These are phyloP conservation scores for Mycena alexandri DNA, from an alignment of 768 basidiomycete genomes.

Conservation along the genomic window DNA sequence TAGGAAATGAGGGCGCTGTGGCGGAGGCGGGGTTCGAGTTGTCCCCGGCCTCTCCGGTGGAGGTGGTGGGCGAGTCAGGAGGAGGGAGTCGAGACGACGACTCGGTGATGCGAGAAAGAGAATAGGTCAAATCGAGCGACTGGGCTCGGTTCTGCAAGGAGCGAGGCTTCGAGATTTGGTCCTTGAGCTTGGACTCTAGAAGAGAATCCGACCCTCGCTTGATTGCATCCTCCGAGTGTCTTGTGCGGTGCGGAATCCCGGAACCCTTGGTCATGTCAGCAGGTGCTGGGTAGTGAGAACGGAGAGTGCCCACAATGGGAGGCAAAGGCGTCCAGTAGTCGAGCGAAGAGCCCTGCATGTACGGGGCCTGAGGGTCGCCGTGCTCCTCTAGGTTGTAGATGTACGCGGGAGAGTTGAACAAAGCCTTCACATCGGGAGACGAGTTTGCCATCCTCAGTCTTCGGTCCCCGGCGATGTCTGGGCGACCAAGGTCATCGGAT, in stretches of 20 bases:
- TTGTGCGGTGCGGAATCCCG: slow-evolving; percentile 74
- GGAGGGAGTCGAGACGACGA: slow-evolving; percentile 69
- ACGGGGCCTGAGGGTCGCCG: slow-evolving; percentile 72
- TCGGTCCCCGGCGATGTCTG: slow-evolving; percentile 78
- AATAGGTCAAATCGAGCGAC: slow-evolving; percentile 88
- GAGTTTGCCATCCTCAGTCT: slow-evolving; percentile 88
- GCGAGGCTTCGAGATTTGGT: slow-evolving; percentile 81
- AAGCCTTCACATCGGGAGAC: slow-evolving; percentile 93
- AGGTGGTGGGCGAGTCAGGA: slow-evolving; percentile 86
- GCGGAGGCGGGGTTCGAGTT: slow-evolving; percentile 85
- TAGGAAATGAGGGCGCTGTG: slow-evolving; percentile 86
- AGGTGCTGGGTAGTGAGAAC: slow-evolving; percentile 36
- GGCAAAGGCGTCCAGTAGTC: slow-evolving; percentile 86
- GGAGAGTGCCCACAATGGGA: slow-evolving; percentile 70
- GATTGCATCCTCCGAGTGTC: slow-evolving; percentile 79
- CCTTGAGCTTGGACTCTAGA: slow-evolving; percentile 86
- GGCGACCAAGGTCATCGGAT: slow-evolving; percentile 81
- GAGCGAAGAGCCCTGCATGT: slow-evolving; percentile 47
- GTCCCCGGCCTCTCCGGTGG: slow-evolving; percentile 78
- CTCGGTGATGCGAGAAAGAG: slow-evolving; percentile 85
- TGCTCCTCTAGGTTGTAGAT: slow-evolving; percentile 85
- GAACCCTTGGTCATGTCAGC: slow-evolving; percentile 62
- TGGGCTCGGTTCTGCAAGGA: slow-evolving; percentile 90
- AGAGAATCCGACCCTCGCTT: slow-evolving; percentile 89
- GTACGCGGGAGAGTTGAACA: slow-evolving; percentile 90